A percentile compares a stretch with the other conserved stretches of the same genome.
phyloP scores from a whole-genome alignment of 495 filamentous ascomycete genomes.

The Podospora pseudocomata region DNA sequence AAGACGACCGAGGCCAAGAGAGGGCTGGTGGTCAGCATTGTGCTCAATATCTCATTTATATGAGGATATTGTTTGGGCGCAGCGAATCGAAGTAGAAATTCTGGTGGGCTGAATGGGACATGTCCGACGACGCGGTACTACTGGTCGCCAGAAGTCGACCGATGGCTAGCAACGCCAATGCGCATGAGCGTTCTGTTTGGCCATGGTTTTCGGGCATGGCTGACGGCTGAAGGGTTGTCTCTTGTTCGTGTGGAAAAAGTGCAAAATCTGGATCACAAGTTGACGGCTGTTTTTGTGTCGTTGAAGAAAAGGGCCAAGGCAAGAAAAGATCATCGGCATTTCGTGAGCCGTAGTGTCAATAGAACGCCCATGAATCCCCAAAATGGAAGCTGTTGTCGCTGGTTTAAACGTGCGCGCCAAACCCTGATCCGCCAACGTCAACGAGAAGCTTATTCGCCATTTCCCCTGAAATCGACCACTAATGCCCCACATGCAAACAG shows the following conservation, averaged over 20 bases:
- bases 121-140: not conserved
- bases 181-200: not conserved
- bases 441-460: slow-evolving; percentile 4
- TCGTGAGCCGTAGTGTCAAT: not conserved
- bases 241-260: not conserved
- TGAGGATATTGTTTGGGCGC: not conserved
- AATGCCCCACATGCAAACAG: slow-evolving; percentile 2
- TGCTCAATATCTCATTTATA: not conserved
- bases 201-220: not conserved
- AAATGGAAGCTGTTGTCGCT: not conserved
- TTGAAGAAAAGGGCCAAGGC: not conserved
- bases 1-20: not conserved
- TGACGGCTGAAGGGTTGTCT: not conserved
- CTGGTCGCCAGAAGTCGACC: not conserved
- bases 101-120: not conserved
- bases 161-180: not conserved
- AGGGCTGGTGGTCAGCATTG: not conserved
- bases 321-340: not conserved
- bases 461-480: not conserved
- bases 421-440: not conserved
- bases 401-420: not conserved
- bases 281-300: not conserved
- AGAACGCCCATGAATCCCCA: not conserved
- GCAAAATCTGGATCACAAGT: not conserved
- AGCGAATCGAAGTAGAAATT: not conserved